Conservation (phyloP, 805 yeast species). For the Phaffomyces opuntiae region DNA sequence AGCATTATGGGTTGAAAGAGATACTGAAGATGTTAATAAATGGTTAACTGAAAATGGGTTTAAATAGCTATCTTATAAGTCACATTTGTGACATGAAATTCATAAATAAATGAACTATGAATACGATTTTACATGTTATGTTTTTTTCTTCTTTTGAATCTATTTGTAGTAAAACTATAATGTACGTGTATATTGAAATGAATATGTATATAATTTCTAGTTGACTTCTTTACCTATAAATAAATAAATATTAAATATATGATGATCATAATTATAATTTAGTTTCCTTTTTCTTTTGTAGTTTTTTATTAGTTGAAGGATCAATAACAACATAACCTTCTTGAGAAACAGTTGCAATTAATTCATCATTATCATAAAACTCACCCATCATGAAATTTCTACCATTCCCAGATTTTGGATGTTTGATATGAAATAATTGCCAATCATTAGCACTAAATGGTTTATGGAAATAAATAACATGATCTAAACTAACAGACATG, state of each 20-base stretch:
- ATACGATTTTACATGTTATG: no score
- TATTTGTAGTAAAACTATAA: no score
- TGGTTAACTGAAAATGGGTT: conserved; percentile 40
- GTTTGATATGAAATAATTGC: conserved; percentile 42
- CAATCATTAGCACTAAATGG: conserved; percentile 42
- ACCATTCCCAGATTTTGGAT: conserved; percentile 42
- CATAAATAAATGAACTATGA: background rate
- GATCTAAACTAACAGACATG: conserved; percentile 59
- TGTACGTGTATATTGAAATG: no score
- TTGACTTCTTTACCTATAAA: background rate
- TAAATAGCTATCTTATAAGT: conserved; percentile 2
- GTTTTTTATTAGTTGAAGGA: conserved; percentile 7
- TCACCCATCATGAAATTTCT: conserved; percentile 54
- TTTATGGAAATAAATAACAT: conserved; percentile 58
- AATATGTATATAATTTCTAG: no score
- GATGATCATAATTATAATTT: background rate
- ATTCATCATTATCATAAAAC: conserved; percentile 38
- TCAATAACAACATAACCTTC: conserved; percentile 45
- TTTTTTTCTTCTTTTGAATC: no score
- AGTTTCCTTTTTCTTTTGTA: background rate
- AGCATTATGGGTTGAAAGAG: conserved; percentile 53
- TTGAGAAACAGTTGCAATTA: conserved; percentile 56
- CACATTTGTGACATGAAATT: background rate
- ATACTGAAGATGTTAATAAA: conserved; percentile 35
- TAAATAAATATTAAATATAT: background rate